Evolutionary conservation across 495 filamentous ascomycete species (phyloP).

Genomic region (Amorphotheca resinae): DNA sequence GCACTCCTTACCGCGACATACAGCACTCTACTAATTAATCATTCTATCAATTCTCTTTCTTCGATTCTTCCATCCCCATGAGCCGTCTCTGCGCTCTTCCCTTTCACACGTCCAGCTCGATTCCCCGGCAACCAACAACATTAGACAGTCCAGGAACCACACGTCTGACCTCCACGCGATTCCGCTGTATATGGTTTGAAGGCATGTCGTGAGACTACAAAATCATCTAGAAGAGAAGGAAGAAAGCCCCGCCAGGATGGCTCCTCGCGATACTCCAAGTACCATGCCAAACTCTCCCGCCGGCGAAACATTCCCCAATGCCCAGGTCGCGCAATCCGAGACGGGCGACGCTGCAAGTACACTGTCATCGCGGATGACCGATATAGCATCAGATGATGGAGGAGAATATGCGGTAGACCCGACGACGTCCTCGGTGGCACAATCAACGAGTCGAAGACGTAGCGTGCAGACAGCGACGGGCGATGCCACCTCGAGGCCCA

Average conservation of each 20-base stretch:
- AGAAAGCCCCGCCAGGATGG: constrained; percentile 10
- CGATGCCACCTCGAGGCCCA: constrained; percentile 25
- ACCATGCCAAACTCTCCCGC: constrained; percentile 23
- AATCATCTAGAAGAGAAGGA: constrained; percentile 20
- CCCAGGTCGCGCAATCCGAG: constrained; percentile 21
- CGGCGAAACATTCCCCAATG: constrained; percentile 30
- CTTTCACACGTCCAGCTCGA: too few species aligned
- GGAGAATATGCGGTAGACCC: constrained; percentile 26
- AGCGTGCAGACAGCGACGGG: constrained; percentile 19
- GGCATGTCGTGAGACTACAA: constrained; percentile 3
- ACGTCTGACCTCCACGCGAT: background rate
- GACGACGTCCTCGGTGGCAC: constrained; percentile 20
- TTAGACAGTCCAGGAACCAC: too few species aligned
- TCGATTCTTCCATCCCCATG: too few species aligned
- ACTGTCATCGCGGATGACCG: constrained; percentile 79
- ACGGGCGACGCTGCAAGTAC: constrained; percentile 42
- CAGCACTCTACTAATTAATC: too few species aligned
- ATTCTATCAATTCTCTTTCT: too few species aligned
- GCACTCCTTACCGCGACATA: too few species aligned
- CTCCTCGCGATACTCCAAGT: constrained; percentile 15
- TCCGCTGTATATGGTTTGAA: background rate
- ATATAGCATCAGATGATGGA: constrained; percentile 45
- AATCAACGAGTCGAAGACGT: constrained; percentile 17
- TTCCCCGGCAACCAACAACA: too few species aligned
- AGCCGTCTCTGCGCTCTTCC: too few species aligned